Conservation (phyloP, 495 filamentous ascomycete species). For the Cladorrhinum samala region DNA sequence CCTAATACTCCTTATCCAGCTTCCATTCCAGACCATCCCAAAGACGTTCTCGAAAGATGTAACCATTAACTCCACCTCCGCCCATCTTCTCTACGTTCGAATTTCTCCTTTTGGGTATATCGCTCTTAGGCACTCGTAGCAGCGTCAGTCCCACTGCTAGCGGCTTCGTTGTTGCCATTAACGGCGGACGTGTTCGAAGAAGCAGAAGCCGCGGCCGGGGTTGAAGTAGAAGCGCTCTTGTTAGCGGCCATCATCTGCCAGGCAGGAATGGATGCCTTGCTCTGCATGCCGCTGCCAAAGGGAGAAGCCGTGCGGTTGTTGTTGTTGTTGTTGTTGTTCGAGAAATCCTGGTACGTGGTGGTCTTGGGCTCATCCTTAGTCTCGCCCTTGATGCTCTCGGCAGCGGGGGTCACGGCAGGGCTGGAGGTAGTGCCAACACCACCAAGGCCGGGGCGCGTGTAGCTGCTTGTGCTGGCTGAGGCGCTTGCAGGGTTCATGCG, state of each 20-base stretch:
- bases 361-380: constrained; percentile 33
- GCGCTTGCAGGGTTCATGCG: constrained; percentile 54
- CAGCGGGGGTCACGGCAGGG: constrained; percentile 26
- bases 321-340: constrained; percentile 21
- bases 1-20: not conserved
- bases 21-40: no score
- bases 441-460: constrained; percentile 33
- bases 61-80: no score
- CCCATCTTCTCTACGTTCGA: no score
- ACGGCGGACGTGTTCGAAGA: constrained; percentile 26
- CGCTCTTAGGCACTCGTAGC: constrained; percentile 15
- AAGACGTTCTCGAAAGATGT: no score
- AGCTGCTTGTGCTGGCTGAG: constrained; percentile 27
- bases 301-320: constrained; percentile 26
- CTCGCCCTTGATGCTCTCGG: constrained; percentile 15
- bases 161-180: constrained; percentile 19
- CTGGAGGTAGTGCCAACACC: constrained; percentile 18
- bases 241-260: constrained; percentile 81
- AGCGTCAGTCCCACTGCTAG: constrained; percentile 18
- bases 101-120: no score
- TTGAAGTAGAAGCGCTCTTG: constrained; percentile 15
- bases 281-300: constrained; percentile 35
- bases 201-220: not conserved
- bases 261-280: constrained; percentile 71
- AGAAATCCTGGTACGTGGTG: constrained; percentile 30